These are phyloP conservation scores for Salix dunnii DNA, from an alignment of 345 rosid genomes.

Conservation along the genomic window DNA sequence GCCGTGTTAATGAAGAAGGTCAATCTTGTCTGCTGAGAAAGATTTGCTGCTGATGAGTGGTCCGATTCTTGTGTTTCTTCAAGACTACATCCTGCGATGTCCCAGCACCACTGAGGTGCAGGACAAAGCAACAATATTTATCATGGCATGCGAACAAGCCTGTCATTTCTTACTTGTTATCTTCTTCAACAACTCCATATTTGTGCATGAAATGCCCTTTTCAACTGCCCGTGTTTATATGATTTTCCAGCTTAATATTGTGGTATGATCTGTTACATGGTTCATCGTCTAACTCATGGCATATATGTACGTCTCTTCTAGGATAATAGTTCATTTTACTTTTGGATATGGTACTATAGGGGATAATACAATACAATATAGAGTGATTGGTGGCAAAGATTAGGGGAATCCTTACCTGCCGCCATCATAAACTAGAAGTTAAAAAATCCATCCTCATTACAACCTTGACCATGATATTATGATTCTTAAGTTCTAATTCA, in stretches of 20 bases:
- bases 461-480: conserved; percentile 1
- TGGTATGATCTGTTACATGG: neutral
- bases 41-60: conserved; percentile 13
- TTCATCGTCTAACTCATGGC: neutral
- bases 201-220: neutral
- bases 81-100: neutral
- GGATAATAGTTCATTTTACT: conserved; percentile 1
- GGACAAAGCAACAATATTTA: neutral
- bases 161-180: neutral
- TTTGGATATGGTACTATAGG: neutral
- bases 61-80: conserved; percentile 4
- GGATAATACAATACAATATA: neutral
- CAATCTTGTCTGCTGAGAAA: conserved; percentile 10
- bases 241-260: neutral
- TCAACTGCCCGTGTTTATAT: neutral
- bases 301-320: neutral
- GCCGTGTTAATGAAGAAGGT: conserved; percentile 14
- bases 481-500: conserved; percentile 7
- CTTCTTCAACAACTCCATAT: neutral
- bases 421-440: conserved; percentile 32
- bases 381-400: conserved; percentile 38
- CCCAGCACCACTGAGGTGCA: neutral
- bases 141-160: neutral
- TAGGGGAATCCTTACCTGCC: conserved; percentile 38
- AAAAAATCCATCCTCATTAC: neutral